These are phyloP conservation scores for Metarhizium guizhouense DNA, from an alignment of 2,329 filamentous ascomycete genomes.

Conservation along the genomic window DNA sequence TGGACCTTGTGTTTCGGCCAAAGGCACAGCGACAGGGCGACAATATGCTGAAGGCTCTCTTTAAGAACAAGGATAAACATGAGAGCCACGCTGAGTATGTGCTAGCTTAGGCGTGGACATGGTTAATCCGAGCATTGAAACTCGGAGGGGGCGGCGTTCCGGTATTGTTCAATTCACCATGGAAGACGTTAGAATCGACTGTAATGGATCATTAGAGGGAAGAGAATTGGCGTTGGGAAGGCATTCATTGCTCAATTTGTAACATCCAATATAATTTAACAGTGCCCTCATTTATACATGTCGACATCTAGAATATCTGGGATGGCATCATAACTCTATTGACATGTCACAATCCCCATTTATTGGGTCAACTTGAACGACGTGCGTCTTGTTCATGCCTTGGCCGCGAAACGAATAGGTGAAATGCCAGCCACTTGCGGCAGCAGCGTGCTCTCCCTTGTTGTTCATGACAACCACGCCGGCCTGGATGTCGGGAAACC, in stretches of 20 bases:
- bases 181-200: neutral
- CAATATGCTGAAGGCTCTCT: constrained; percentile 50
- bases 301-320: neutral
- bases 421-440: constrained; percentile 45
- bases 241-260: neutral
- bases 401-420: constrained; percentile 42
- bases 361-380: constrained; percentile 29
- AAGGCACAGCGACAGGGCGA: constrained; percentile 36
- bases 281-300: neutral
- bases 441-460: constrained; percentile 39
- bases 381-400: constrained; percentile 34
- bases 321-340: neutral
- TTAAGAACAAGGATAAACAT: constrained; percentile 45
- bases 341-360: neutral
- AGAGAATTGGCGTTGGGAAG: neutral
- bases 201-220: neutral
- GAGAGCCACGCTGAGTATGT: constrained; percentile 24
- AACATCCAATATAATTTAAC: neutral
- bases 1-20: constrained; percentile 33
- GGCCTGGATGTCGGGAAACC: constrained; percentile 35
- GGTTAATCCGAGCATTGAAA: neutral
- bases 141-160: no score
- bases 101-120: constrained; percentile 14
- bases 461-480: constrained; percentile 43
- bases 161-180: no score